Evolutionary conservation across 805 yeast species (phyloP).

Genomic region (Candida loeiensis): DNA sequence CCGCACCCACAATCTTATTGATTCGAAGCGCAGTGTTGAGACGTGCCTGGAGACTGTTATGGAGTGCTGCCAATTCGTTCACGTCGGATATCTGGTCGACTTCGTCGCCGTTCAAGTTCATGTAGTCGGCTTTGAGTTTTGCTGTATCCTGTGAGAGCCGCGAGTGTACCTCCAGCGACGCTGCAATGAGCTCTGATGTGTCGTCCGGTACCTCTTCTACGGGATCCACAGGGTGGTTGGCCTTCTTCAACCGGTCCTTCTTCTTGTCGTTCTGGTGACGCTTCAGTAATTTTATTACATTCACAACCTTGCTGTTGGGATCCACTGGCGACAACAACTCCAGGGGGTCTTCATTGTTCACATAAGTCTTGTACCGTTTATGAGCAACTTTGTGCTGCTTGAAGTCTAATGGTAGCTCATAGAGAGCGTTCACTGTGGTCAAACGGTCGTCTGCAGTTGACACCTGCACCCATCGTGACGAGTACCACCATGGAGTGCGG

Average conservation of each 20-base stretch:
- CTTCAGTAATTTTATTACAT: conserved; percentile 10
- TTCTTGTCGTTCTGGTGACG: conserved; percentile 3
- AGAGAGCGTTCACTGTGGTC: conserved; percentile 15
- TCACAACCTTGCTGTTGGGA: conserved; percentile 6
- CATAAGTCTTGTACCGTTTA: conserved; percentile 25
- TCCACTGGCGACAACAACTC: conserved; percentile 7
- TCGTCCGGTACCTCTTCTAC: background rate
- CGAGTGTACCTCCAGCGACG: conserved; percentile 5
- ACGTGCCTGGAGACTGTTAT: conserved; percentile 28
- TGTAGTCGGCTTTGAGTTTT: conserved; percentile 2
- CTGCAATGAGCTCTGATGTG: conserved; percentile 11
- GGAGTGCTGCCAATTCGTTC: conserved; percentile 18
- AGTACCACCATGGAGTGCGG: conserved; percentile 43
- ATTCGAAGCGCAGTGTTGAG: conserved; percentile 38
- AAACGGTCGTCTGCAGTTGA: conserved; percentile 5
- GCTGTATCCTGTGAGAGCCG: conserved; percentile 3
- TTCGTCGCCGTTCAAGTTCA: conserved; percentile 7
- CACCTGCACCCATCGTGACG: conserved; percentile 4
- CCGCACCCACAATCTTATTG: conserved; percentile 31
- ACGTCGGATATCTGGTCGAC: conserved; percentile 11
- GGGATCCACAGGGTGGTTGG: conserved; percentile 11
- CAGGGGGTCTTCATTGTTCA: conserved; percentile 5
- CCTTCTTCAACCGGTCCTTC: conserved; percentile 8
- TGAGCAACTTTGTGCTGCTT: conserved; percentile 34
- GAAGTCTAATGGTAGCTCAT: conserved; percentile 28